phyloP scores from a whole-genome alignment of 2,329 filamentous ascomycete genomes.

The Diplodia seriata region DNA sequence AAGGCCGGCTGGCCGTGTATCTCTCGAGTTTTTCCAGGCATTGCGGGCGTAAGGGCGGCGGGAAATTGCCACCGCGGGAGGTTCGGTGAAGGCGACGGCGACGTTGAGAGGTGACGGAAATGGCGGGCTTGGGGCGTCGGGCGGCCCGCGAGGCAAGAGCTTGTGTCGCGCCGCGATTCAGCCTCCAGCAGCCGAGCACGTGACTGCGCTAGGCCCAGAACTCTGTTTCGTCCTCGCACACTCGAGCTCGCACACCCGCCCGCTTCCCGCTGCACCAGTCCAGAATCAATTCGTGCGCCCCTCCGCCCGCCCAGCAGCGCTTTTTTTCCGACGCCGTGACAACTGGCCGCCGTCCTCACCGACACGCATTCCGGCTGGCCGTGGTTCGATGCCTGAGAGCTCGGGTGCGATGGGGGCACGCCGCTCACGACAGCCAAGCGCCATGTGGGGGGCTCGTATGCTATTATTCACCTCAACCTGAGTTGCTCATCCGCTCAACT shows the following conservation, averaged over 20 bases:
- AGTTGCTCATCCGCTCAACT: neutral
- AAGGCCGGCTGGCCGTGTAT: neutral
- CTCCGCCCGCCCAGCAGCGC: neutral
- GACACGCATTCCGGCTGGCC: neutral
- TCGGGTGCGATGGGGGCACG: neutral
- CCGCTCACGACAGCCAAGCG: constrained; percentile 9
- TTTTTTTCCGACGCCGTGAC: neutral
- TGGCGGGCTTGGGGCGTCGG: neutral
- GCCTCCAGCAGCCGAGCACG: neutral
- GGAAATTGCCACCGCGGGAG: neutral
- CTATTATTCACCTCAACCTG: constrained; percentile 11
- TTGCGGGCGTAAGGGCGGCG: neutral
- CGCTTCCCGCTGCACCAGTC: too few relatives aligned
- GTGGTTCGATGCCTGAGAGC: constrained; percentile 11
- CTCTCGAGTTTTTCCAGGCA: neutral
- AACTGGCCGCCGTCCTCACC: neutral
- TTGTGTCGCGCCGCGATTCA: neutral
- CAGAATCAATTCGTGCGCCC: too few relatives aligned
- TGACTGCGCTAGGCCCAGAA: neutral
- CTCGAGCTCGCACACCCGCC: neutral
- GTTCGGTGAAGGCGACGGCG: neutral
- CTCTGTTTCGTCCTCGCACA: neutral
- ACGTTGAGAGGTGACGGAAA: neutral
- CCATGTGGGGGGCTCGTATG: constrained; percentile 22
- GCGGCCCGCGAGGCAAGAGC: neutral